Evolutionary conservation across 2,329 filamentous ascomycete species (phyloP).

Genomic region (Pezicula rhizophila): DNA sequence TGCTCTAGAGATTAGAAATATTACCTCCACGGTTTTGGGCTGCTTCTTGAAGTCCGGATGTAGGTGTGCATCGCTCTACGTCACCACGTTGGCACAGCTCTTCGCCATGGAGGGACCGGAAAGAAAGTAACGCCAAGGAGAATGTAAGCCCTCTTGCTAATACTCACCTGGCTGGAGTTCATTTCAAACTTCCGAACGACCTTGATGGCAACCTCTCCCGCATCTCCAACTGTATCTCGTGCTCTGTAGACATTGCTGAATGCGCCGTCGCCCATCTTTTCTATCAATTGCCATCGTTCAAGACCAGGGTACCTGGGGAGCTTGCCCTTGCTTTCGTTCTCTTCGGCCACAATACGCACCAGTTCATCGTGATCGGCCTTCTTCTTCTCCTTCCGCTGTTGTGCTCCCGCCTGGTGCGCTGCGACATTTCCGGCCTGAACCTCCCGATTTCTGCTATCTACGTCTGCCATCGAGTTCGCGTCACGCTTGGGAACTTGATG

Average conservation of each 20-base stretch:
- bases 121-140: conserved; percentile 28
- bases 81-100: conserved; percentile 49
- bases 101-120: conserved; percentile 20
- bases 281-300: conserved; percentile 77
- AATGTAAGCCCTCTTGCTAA: conserved; percentile 16
- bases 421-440: conserved; percentile 63
- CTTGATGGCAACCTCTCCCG: conserved; percentile 89
- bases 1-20: conserved; percentile 33
- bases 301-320: conserved; percentile 81
- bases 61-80: conserved; percentile 83
- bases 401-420: conserved; percentile 58
- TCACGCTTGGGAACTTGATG: conserved; percentile 41
- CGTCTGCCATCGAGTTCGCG: conserved; percentile 57
- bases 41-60: conserved; percentile 95
- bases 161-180: conserved; percentile 95
- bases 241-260: conserved; percentile 99
- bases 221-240: conserved; percentile 63
- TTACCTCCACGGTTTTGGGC: conserved; percentile 97
- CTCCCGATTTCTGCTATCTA: conserved; percentile 57
- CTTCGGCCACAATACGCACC: conserved; percentile 83
- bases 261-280: conserved; percentile 98
- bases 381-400: conserved; percentile 35
- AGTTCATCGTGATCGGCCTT: conserved; percentile 62
- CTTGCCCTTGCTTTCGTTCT: conserved; percentile 78
- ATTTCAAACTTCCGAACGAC: conserved; percentile 98